Evolutionary conservation across 345 rosid species (phyloP), one percentile per base, ranked within the genome.

Genomic region (Gossypium bickii): DNA sequence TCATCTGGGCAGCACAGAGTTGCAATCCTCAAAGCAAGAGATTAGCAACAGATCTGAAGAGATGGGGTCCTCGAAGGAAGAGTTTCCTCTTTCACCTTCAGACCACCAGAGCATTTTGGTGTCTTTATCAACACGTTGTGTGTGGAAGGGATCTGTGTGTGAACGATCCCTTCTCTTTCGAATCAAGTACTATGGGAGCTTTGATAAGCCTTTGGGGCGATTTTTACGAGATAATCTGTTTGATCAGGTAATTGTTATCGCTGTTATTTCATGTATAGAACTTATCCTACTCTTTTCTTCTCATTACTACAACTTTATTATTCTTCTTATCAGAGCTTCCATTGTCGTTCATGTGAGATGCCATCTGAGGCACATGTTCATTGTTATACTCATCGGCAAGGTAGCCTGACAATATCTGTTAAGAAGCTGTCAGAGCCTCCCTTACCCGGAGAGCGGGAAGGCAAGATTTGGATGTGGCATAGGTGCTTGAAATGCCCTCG

Each of bases 391-490:
- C 99, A 95, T 82, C 78, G 94, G 75, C 97, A 95, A 87, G 99
- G 99, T 51, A 93, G 89, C 84, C 91, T 95, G 69, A 95, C 99
- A 7, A 95, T 95, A 85, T 93, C 99, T 51, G 98, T 95, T 76
- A 90, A 82, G 85, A 93, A 83, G 79, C 87, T 89, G 34, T 81
- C 87, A 55, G 96, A 91, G 63, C 51, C 82, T 80, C 77, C 74
- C 63, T 82, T 95, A 75, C 92, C 89, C 56, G 98, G 99, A 62
- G 92, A 93, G 82, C 84, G 85, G 62, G 99, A 93, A 79, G 98
- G 97, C 71, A 95, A 90, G 80, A 93, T 95, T 76, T 95, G 99
- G 98, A 95, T 95, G 98, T 95, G 99, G 99, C 99, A 95, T 76
- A 83, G 99, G 78, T 95, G 99, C 82, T 86, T 95, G 73, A 84